phyloP scores from a whole-genome alignment of 257 asterid species.

The Ballota nigra region DNA sequence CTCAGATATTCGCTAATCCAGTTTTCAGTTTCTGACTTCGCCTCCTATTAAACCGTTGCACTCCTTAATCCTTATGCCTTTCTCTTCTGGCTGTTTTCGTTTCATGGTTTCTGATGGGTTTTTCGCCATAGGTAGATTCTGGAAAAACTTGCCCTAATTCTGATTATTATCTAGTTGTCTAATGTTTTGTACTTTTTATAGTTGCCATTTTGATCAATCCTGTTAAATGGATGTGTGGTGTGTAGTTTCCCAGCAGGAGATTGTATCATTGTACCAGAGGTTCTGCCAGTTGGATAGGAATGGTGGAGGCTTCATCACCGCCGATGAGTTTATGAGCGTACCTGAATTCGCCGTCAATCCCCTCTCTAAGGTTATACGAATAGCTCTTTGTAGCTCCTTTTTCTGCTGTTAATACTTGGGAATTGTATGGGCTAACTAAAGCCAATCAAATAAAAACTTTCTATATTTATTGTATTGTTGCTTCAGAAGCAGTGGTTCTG shows the following conservation, averaged over 20 bases:
- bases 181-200: not conserved
- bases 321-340: constrained; percentile 56
- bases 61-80: not conserved
- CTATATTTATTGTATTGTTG: not conserved
- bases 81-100: not conserved
- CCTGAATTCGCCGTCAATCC: constrained; percentile 67
- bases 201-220: not conserved
- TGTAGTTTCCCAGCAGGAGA: constrained; percentile 64
- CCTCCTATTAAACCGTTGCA: not conserved
- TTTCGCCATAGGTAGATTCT: not conserved
- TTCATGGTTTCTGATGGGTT: constrained; percentile 9
- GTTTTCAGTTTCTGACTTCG: not conserved
- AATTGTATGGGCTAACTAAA: not conserved
- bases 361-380: constrained; percentile 43
- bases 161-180: not conserved
- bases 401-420: not conserved
- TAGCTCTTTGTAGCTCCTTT: not conserved
- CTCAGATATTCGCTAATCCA: not conserved
- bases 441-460: not conserved
- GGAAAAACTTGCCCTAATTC: not conserved
- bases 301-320: constrained; percentile 49
- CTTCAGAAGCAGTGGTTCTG: not conserved
- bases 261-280: constrained; percentile 52
- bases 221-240: constrained; percentile 2
- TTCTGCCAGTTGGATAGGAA: constrained; percentile 59